Evolutionary conservation across 1,284 basidiomycete genomes (phyloP), one percentile per base, ranked within the genome.

Genomic region (Cutaneotrichosporon cyanovorans): DNA sequence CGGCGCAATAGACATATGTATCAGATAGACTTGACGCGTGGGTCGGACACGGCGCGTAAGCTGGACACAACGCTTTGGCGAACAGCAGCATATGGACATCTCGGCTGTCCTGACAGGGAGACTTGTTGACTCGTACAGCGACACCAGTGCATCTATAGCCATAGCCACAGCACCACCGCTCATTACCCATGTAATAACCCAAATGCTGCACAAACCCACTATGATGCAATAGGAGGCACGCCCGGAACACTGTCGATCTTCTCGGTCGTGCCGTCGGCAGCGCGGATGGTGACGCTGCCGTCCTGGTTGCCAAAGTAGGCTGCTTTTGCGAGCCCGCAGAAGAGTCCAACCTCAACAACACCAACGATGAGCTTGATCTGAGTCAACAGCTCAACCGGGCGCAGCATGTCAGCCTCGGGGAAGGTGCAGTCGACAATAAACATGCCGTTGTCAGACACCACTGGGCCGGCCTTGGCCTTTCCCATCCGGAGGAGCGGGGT

Each of bases 341-440:
- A 98, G 19, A 98, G 73, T 0, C 95, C 95, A 28, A 97, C 95
- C 71, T 98, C 93, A 25, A 97, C 85, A 11, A 98, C 90, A 48
- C 95, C 93, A 1, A 93, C 97, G 44, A 95, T 76, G 78, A 92
- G 80, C 75, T 90, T 92, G 64, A 91, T 83, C 51, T 76, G 74
- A 10, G 71, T 69, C 70, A 88, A 72, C 31, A 90, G 75, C 85
- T 88, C 76, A 45, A 75, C 75, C 1, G 90, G 87, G 38, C 86
- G 75, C 56, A 74, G 66, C 80, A 91, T 83, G 62, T 77, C 67
- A 37, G 82, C 78, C 48, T 74, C 76, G 14, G 79, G 75, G 73
- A 93, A 95, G 2, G 87, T 85, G 20, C 89, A 89, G 63, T 95
- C 91, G 58, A 96, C 89, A 60, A 93, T 79, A 67, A 96, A 95